phyloP scores from a whole-genome alignment of 202 grass and related monocot species.

The Setaria viridis region DNA sequence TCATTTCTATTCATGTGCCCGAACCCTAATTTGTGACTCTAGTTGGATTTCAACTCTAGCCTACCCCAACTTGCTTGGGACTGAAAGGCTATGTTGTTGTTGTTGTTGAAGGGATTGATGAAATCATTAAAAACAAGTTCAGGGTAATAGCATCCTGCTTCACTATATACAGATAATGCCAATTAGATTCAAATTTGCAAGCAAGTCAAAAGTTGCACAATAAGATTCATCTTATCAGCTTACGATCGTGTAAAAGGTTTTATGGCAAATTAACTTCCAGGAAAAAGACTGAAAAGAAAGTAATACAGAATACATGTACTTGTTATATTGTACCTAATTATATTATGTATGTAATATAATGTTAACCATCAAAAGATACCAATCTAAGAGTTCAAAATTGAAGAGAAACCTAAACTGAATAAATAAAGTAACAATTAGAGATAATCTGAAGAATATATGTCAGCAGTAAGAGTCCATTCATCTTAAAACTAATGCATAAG shows the following conservation, averaged over 20 bases:
- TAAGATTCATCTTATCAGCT: constrained; percentile 1
- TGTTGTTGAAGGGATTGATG: neutral
- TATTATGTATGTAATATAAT: neutral
- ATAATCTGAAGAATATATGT: neutral
- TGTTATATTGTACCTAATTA: neutral
- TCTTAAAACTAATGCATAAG: neutral
- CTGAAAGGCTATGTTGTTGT: too few species aligned
- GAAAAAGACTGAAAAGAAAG: neutral
- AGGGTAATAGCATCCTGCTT: neutral
- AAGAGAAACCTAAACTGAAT: neutral
- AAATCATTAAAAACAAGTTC: neutral
- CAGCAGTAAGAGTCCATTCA: neutral
- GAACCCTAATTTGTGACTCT: too few species aligned
- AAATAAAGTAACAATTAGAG: neutral
- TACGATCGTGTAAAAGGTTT: neutral
- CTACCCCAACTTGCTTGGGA: too few species aligned
- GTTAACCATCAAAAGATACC: neutral
- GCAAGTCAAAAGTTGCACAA: neutral
- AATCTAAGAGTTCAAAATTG: neutral
- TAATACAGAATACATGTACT: neutral
- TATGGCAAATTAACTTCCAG: neutral
- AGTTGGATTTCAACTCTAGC: too few species aligned
- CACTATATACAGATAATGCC: neutral
- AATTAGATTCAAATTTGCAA: constrained; percentile 3
- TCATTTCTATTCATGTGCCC: too few species aligned